Conservation (phyloP, 345 rosid species). For the Dovyalis caffra region DNA sequence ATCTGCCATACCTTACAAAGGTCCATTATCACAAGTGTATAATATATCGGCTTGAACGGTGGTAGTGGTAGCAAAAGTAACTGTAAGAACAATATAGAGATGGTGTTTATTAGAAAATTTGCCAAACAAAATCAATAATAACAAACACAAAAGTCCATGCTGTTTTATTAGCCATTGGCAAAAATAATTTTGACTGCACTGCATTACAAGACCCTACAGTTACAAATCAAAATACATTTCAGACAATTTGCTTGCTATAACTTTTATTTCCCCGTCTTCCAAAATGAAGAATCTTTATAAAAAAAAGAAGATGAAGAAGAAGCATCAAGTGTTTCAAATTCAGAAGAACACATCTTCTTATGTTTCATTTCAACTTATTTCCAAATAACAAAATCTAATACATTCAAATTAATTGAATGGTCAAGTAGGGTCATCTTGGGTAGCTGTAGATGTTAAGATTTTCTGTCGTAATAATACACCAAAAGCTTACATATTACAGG, state of each 20-base stretch:
- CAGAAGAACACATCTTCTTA: background rate
- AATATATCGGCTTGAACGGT: conserved; percentile 91
- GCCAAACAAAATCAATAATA: background rate
- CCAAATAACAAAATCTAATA: background rate
- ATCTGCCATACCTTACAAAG: conserved; percentile 86
- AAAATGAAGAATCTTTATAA: background rate
- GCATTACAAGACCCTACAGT: background rate
- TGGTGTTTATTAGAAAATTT: background rate
- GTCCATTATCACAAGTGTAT: conserved; percentile 92
- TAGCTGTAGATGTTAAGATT: too few relatives aligned
- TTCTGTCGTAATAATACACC: too few relatives aligned
- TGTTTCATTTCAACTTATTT: background rate
- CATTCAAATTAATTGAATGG: background rate
- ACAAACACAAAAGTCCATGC: background rate
- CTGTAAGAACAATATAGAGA: conserved; percentile 48
- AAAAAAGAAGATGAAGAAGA: background rate
- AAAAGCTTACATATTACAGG: too few relatives aligned
- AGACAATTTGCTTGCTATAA: background rate
- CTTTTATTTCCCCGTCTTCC: background rate
- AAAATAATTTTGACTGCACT: background rate
- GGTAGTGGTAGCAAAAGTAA: conserved; percentile 88
- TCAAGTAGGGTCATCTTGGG: conserved; percentile 9
- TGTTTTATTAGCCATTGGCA: background rate
- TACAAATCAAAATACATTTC: background rate
- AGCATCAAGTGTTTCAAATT: background rate